Evolutionary conservation across 2,329 filamentous ascomycete species (phyloP).

Genomic region (Talaromyces sp.): DNA sequence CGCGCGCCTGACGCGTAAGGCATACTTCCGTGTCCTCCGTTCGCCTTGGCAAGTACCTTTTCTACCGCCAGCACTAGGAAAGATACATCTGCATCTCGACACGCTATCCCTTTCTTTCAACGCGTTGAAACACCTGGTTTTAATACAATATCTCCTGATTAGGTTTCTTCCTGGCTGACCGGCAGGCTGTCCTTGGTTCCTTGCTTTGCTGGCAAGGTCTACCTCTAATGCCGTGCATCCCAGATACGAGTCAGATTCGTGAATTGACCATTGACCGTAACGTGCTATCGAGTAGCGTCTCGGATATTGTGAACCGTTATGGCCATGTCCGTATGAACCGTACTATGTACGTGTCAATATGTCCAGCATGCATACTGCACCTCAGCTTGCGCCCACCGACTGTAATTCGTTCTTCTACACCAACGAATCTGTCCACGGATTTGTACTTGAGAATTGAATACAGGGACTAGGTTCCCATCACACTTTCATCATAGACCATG

Average conservation of each 20-base stretch:
- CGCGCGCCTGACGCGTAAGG: conserved; percentile 13
- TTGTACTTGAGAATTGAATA: neutral
- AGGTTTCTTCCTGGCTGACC: neutral
- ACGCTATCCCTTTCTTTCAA: conserved; percentile 5
- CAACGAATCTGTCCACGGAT: neutral
- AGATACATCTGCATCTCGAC: conserved; percentile 1
- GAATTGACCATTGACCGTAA: neutral
- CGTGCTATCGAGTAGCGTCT: neutral
- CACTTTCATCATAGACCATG: neutral
- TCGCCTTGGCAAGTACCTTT: conserved; percentile 1
- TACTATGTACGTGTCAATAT: neutral
- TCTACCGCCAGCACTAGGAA: neutral
- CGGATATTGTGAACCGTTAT: neutral
- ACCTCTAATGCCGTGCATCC: neutral
- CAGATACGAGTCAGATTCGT: neutral
- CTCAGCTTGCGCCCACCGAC: conserved; percentile 5
- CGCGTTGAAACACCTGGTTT: conserved; percentile 5
- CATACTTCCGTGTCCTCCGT: neutral
- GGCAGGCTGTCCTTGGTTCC: neutral
- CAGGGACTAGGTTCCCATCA: neutral
- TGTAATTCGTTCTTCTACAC: neutral
- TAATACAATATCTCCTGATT: neutral
- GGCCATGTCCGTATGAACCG: neutral
- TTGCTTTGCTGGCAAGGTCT: neutral
- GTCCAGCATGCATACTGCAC: conserved; percentile 8